A percentile compares a stretch with the other conserved stretches of the same genome.
Evolutionary conservation across 2,329 filamentous ascomycete species (phyloP).

Genomic region (Davidsoniella virescens): DNA sequence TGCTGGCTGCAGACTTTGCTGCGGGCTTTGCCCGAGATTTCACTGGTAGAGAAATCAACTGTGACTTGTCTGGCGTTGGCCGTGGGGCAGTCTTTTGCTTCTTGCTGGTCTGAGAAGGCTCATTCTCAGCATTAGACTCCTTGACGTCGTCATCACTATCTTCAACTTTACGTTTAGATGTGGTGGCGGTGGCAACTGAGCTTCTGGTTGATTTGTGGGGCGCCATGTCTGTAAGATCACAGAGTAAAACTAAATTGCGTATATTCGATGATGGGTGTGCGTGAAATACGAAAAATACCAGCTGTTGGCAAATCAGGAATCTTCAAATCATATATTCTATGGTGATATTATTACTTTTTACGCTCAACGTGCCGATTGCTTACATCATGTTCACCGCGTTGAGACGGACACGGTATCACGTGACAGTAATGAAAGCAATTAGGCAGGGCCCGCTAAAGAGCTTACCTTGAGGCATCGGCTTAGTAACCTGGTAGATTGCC

Average conservation of each 20-base stretch:
- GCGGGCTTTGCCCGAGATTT: slow-evolving; percentile 6
- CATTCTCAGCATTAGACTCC: slow-evolving; percentile 15
- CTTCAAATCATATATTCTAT: background rate
- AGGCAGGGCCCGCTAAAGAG: too few relatives aligned
- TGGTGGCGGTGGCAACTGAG: background rate
- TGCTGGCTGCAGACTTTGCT: slow-evolving; percentile 24
- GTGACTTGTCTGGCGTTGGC: background rate
- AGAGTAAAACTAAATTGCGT: background rate
- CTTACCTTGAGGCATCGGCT: too few relatives aligned
- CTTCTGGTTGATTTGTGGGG: slow-evolving; percentile 8
- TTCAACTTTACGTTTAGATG: slow-evolving; percentile 13
- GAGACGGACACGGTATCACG: too few relatives aligned
- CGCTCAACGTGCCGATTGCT: background rate
- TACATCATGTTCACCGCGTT: too few relatives aligned
- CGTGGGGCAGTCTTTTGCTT: slow-evolving; percentile 24
- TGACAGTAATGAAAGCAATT: too few relatives aligned
- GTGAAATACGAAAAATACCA: background rate
- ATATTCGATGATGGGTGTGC: background rate
- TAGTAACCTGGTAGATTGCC: too few relatives aligned
- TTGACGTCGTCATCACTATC: slow-evolving; percentile 16
- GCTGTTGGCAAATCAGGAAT: background rate
- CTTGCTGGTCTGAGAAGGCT: slow-evolving; percentile 21
- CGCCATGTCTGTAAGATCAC: background rate
- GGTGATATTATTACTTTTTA: background rate
- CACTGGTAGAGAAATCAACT: slow-evolving; percentile 6